These are phyloP conservation scores for Hansenula anomala DNA, from an alignment of 1,139 yeast species.

Conservation along the genomic window DNA sequence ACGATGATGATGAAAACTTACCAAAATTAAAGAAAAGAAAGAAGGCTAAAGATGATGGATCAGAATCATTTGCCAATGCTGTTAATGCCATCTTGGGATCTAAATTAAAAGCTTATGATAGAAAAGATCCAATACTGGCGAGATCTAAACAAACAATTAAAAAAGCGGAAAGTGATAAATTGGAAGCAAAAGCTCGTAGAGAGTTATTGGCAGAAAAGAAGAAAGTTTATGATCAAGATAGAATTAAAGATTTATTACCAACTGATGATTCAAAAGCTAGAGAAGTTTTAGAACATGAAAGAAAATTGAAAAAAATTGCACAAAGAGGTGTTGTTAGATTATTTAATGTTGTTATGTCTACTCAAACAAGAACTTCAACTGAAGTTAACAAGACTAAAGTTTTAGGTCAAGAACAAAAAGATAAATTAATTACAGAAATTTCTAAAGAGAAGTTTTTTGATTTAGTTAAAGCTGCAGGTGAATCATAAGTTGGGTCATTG, in stretches of 20 bases:
- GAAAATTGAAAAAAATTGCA: constrained; percentile 72
- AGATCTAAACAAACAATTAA: constrained; percentile 64
- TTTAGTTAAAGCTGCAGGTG: constrained; percentile 80
- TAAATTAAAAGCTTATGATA: constrained; percentile 79
- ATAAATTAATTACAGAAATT: constrained; percentile 69
- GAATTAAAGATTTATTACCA: constrained; percentile 67
- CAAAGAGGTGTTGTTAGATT: constrained; percentile 91
- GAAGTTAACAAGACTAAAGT: constrained; percentile 29
- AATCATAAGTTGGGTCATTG: constrained; percentile 10
- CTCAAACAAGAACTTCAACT: constrained; percentile 60
- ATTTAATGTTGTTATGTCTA: constrained; percentile 83
- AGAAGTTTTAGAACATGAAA: constrained; percentile 63
- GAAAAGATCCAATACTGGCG: constrained; percentile 86
- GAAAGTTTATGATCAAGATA: constrained; percentile 57
- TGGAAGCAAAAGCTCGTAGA: constrained; percentile 80
- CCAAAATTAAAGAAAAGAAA: constrained; percentile 48
- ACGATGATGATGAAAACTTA: constrained; percentile 33
- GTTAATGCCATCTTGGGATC: constrained; percentile 82
- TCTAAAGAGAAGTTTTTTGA: constrained; percentile 89
- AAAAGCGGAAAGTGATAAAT: constrained; percentile 72
- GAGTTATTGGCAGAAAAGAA: constrained; percentile 70
- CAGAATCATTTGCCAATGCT: constrained; percentile 74
- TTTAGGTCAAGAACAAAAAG: constrained; percentile 33
- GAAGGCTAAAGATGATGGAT: constrained; percentile 61
- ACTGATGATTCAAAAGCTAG: constrained; percentile 43